phyloP scores from a whole-genome alignment of 352 stramenopile species.

The Globisporangium emineosum region DNA sequence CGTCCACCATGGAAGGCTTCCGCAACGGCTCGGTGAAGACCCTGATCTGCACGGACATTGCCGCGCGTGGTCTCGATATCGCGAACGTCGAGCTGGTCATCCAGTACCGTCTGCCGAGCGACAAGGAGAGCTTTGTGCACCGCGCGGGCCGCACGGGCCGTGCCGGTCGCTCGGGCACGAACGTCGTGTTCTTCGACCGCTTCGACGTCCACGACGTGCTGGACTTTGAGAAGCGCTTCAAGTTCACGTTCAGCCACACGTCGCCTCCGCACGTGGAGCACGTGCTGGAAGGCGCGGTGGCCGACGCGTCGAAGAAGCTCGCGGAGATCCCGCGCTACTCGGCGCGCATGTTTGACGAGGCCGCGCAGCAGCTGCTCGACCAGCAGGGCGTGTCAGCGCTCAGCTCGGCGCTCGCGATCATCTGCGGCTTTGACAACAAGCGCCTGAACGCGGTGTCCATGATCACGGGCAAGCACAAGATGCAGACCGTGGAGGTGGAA shows the following conservation, averaged over 20 bases:
- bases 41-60: constrained; percentile 90
- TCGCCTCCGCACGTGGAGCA: constrained; percentile 53
- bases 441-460: constrained; percentile 66
- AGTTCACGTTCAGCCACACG: constrained; percentile 67
- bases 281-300: constrained; percentile 51
- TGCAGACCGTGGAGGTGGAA: constrained; percentile 66
- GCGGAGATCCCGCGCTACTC: constrained; percentile 40
- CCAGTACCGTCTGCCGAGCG: constrained; percentile 91
- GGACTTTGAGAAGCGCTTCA: constrained; percentile 76
- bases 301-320: constrained; percentile 56
- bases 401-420: constrained; percentile 62
- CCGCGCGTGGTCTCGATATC: constrained; percentile 88
- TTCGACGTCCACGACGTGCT: constrained; percentile 60
- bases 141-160: constrained; percentile 88
- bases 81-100: constrained; percentile 90
- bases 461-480: constrained; percentile 61
- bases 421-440: constrained; percentile 77
- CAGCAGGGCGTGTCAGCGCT: constrained; percentile 51
- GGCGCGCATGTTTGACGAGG: constrained; percentile 53
- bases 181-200: constrained; percentile 86
- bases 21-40: constrained; percentile 92
- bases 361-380: constrained; percentile 50
- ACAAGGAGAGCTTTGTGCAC: constrained; percentile 95
- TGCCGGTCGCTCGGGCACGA: constrained; percentile 75
- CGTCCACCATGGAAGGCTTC: constrained; percentile 97